Conservation (phyloP, 2,329 filamentous ascomycete genomes). For the Cadophora sp. region DNA sequence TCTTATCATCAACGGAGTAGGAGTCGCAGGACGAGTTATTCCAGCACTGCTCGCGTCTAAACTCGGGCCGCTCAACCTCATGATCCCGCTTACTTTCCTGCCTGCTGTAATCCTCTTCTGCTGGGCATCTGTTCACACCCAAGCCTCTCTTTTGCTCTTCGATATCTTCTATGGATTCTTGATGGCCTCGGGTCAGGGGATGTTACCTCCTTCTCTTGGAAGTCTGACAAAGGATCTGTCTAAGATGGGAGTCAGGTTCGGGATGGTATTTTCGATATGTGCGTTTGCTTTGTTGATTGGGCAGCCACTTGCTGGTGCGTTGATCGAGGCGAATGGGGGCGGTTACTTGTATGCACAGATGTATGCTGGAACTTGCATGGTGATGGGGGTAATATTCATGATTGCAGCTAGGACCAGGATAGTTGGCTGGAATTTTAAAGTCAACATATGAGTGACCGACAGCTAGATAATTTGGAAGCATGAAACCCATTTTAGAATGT, state of each 20-base stretch:
- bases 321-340: conserved; percentile 34
- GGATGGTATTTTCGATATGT: conserved; percentile 64
- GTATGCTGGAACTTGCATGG: conserved; percentile 30
- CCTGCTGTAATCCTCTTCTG: conserved; percentile 46
- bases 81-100: conserved; percentile 52
- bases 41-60: conserved; percentile 54
- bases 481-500: not conserved
- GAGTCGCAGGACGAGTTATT: conserved; percentile 55
- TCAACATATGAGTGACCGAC: conserved; percentile 1
- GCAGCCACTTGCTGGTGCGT: conserved; percentile 39
- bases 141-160: conserved; percentile 54
- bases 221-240: conserved; percentile 58
- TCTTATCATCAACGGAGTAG: conserved; percentile 59
- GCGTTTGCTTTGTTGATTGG: conserved; percentile 47
- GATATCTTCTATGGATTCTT: conserved; percentile 57
- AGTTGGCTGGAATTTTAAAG: conserved; percentile 26
- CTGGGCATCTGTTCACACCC: conserved; percentile 55
- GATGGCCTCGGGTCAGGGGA: conserved; percentile 54
- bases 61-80: conserved; percentile 58
- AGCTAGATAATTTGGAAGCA: not conserved
- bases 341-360: conserved; percentile 36
- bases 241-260: conserved; percentile 61
- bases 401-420: conserved; percentile 26
- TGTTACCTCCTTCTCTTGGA: conserved; percentile 57
- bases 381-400: conserved; percentile 45